A percentile compares a stretch with the other conserved stretches of the same genome.
Evolutionary conservation across 805 yeast genomes (phyloP).

Genomic region (Wickerhamomyces kurtzmanii): DNA sequence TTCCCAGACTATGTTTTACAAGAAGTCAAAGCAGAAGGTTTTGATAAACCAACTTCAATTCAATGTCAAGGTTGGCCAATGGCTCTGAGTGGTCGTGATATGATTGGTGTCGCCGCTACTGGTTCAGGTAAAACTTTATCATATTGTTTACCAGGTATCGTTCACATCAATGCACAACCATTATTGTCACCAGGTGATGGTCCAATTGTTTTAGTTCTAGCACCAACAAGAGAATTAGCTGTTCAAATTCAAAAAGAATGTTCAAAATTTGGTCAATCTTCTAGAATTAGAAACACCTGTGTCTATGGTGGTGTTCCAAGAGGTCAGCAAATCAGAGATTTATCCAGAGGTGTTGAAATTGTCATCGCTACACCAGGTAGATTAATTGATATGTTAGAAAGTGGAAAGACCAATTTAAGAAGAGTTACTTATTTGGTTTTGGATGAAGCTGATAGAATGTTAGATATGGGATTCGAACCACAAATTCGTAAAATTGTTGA

Average conservation of each 20-base stretch:
- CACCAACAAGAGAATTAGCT: constrained; percentile 98
- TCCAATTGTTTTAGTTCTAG: constrained; percentile 89
- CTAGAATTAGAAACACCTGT: constrained; percentile 93
- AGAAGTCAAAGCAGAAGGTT: constrained; percentile 88
- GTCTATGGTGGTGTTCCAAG: constrained; percentile 99
- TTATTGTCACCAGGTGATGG: constrained; percentile 91
- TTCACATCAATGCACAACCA: constrained; percentile 97
- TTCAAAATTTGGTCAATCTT: constrained; percentile 84
- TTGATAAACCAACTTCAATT: constrained; percentile 89
- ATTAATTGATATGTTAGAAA: constrained; percentile 93
- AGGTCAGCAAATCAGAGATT: constrained; percentile 95
- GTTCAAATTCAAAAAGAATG: constrained; percentile 96
- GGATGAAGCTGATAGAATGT: constrained; percentile 99
- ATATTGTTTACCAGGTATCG: constrained; percentile 94
- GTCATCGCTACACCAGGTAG: constrained; percentile 98
- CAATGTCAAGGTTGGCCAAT: constrained; percentile 99
- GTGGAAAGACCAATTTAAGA: constrained; percentile 87
- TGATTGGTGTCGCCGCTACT: constrained; percentile 98
- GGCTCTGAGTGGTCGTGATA: constrained; percentile 98
- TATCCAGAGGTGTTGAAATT: constrained; percentile 92
- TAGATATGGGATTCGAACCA: constrained; percentile 99
- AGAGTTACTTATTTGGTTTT: constrained; percentile 95
- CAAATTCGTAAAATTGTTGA: constrained; percentile 97
- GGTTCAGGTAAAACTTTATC: constrained; percentile 99
- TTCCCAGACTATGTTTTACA: constrained; percentile 89